Percentiles rank a stretch among this genome's conserved stretches.
Evolutionary conservation across 352 stramenopile genomes (phyloP).

Genomic region (Pythium volutum): DNA sequence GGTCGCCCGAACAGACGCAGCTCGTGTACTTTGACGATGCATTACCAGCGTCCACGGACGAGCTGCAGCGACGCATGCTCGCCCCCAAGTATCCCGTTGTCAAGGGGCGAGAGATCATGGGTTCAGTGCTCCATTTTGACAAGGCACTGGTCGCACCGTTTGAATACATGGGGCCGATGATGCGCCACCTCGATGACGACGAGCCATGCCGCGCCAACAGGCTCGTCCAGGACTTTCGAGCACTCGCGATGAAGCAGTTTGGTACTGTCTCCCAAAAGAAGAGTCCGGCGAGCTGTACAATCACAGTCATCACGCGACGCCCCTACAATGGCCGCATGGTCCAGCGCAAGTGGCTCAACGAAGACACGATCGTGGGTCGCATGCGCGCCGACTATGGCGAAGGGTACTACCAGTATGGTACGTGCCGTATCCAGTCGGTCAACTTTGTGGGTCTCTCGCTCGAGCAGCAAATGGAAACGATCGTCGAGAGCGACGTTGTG

Average conservation of each 20-base stretch:
- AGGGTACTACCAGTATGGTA: neutral
- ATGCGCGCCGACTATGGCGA: slow-evolving; percentile 27
- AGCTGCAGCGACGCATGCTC: slow-evolving; percentile 23
- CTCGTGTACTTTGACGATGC: slow-evolving; percentile 33
- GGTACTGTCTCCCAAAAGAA: neutral
- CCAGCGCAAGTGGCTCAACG: slow-evolving; percentile 32
- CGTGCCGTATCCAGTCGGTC: slow-evolving; percentile 46
- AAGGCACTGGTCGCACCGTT: slow-evolving; percentile 50
- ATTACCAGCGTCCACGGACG: slow-evolving; percentile 23
- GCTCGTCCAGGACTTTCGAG: slow-evolving; percentile 52
- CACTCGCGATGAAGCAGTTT: neutral
- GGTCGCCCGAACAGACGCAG: slow-evolving; percentile 10
- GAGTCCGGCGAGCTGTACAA: slow-evolving; percentile 4
- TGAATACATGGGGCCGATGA: slow-evolving; percentile 59
- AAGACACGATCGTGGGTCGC: slow-evolving; percentile 22
- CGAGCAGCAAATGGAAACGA: slow-evolving; percentile 54
- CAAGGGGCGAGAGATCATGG: slow-evolving; percentile 24
- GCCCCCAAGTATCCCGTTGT: slow-evolving; percentile 21
- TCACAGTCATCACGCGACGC: slow-evolving; percentile 33
- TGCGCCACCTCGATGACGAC: slow-evolving; percentile 63
- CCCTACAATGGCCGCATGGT: slow-evolving; percentile 24
- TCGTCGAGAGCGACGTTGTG: slow-evolving; percentile 67
- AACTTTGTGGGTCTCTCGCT: slow-evolving; percentile 67
- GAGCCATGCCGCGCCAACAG: slow-evolving; percentile 56
- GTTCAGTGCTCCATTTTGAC: slow-evolving; percentile 31